Evolutionary conservation across 805 yeast species (phyloP).

Genomic region (Sungouiella blattae): DNA sequence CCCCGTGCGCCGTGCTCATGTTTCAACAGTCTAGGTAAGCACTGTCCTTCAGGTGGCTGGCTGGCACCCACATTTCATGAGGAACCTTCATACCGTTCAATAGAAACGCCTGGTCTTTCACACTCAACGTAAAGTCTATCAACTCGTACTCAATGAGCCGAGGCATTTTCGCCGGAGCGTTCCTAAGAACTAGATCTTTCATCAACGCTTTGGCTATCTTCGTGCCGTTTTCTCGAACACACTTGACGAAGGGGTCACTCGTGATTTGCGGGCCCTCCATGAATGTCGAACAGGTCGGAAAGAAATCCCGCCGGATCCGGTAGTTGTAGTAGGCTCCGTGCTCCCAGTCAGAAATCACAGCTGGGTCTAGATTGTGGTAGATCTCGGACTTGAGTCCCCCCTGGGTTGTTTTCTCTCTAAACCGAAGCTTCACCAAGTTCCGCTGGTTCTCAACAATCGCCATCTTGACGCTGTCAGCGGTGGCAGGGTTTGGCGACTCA

Average conservation of each 20-base stretch:
- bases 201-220: background rate
- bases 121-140: background rate
- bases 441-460: constrained; percentile 5
- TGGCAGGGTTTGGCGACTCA: constrained; percentile 6
- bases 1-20: no score
- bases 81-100: background rate
- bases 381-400: background rate
- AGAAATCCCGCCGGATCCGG: constrained; percentile 4
- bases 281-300: constrained; percentile 2
- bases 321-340: constrained; percentile 8
- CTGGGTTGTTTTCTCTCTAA: background rate
- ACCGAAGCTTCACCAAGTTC: background rate
- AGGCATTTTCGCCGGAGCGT: background rate
- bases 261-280: constrained; percentile 2
- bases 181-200: background rate
- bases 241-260: constrained; percentile 5
- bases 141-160: background rate
- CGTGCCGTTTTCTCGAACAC: background rate
- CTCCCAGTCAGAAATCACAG: constrained; percentile 6
- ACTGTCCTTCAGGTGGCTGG: no score
- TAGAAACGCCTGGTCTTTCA: background rate
- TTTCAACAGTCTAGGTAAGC: no score
- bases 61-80: no score
- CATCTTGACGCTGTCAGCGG: constrained; percentile 2
- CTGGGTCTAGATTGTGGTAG: constrained; percentile 3